A percentile compares a stretch with the other conserved stretches of the same genome.
These are phyloP conservation scores for Tulasnella sp. DNA, from an alignment of 768 basidiomycete species.

Conservation along the genomic window DNA sequence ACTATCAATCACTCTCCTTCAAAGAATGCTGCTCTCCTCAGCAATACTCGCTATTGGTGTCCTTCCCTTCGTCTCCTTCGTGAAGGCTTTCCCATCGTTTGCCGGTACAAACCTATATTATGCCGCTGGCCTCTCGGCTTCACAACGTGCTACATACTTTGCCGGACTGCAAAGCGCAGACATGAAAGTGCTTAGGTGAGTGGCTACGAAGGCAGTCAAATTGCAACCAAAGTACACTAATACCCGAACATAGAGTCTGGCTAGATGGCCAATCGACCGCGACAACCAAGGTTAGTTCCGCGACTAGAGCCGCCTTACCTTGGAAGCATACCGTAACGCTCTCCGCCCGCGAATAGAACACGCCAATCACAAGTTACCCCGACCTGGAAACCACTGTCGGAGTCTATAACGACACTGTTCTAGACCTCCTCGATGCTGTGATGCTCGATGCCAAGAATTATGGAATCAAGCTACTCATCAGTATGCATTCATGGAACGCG, in stretches of 20 bases:
- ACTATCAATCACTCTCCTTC: no score
- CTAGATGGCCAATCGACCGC: constrained; percentile 25
- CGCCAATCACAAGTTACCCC: constrained; percentile 24
- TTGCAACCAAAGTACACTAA: no score
- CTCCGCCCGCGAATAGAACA: constrained; percentile 9
- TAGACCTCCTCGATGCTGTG: constrained; percentile 31
- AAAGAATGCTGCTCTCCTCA: no score
- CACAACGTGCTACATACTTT: neutral
- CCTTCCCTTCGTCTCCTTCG: no score
- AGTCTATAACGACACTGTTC: constrained; percentile 31
- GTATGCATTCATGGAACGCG: constrained; percentile 17
- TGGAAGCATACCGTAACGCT: neutral
- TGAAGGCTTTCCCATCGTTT: no score
- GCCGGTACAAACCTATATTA: neutral
- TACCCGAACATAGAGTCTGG: constrained; percentile 26
- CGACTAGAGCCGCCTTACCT: neutral
- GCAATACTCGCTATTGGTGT: no score
- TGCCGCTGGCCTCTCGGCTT: neutral
- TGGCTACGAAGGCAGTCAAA: no score
- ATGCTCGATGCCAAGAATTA: constrained; percentile 31
- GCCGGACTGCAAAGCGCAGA: constrained; percentile 1
- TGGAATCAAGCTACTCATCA: constrained; percentile 25
- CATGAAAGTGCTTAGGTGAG: constrained; percentile 21
- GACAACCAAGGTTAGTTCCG: constrained; percentile 22
- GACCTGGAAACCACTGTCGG: constrained; percentile 30